phyloP scores from a whole-genome alignment of 768 basidiomycete genomes.

The Hebeloma cylindrosporum region DNA sequence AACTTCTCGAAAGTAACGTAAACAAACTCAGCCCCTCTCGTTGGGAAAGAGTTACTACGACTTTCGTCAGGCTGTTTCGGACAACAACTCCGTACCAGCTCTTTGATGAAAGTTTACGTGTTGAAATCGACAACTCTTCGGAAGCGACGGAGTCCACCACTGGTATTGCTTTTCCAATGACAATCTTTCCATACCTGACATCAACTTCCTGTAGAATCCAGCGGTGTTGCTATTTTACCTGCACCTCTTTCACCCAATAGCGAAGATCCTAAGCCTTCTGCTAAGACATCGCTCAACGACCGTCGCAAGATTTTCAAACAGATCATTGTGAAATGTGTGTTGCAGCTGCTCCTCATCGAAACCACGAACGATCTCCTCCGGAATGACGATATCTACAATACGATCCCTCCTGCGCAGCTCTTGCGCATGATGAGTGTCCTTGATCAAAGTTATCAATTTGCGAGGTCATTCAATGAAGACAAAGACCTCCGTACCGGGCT shows the following conservation, averaged over 20 bases:
- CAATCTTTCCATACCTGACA: background rate
- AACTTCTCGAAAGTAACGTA: constrained; percentile 91
- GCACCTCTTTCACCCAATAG: constrained; percentile 84
- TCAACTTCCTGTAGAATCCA: constrained; percentile 45
- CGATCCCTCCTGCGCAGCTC: constrained; percentile 92
- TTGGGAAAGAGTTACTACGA: constrained; percentile 91
- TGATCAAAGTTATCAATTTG: constrained; percentile 97
- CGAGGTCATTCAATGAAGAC: constrained; percentile 96
- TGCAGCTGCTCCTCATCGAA: constrained; percentile 94
- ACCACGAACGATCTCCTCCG: constrained; percentile 94
- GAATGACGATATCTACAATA: constrained; percentile 87
- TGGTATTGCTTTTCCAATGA: constrained; percentile 24
- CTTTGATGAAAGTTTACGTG: constrained; percentile 89
- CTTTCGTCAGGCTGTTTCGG: constrained; percentile 94
- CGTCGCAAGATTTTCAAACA: constrained; percentile 92
- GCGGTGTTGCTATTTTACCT: constrained; percentile 71
- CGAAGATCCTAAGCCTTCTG: constrained; percentile 45
- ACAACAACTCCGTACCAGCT: constrained; percentile 97
- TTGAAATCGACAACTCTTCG: constrained; percentile 67
- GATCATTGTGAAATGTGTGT: constrained; percentile 99
- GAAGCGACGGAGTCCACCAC: constrained; percentile 52
- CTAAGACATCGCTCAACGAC: constrained; percentile 59
- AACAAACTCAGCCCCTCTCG: constrained; percentile 76
- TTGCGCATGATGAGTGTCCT: constrained; percentile 93
- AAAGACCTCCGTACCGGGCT: constrained; percentile 94